phyloP scores from a whole-genome alignment of 306 rosid species.

The Cercis canadensis region DNA sequence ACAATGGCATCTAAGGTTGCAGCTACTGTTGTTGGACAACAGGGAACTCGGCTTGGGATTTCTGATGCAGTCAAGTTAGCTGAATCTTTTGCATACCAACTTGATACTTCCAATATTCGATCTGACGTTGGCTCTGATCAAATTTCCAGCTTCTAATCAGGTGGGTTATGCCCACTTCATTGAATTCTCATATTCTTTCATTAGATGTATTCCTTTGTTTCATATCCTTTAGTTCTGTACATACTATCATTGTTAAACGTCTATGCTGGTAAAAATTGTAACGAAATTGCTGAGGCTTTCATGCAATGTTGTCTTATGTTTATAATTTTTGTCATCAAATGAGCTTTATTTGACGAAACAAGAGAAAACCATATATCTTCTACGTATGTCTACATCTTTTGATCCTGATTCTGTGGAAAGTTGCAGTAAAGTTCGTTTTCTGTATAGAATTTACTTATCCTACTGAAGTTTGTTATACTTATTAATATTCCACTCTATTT shows the following conservation, averaged over 20 bases:
- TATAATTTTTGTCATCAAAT: too few relatives aligned
- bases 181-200: constrained; percentile 41
- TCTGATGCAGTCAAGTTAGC: constrained; percentile 81
- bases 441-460: too few relatives aligned
- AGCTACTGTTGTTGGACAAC: constrained; percentile 92
- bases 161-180: constrained; percentile 7
- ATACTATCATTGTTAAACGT: constrained; percentile 34
- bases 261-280: constrained; percentile 31
- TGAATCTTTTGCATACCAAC: constrained; percentile 56
- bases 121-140: constrained; percentile 83
- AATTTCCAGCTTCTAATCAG: constrained; percentile 63
- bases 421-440: too few relatives aligned
- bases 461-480: too few relatives aligned
- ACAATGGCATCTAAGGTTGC: constrained; percentile 82
- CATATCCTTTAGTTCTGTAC: constrained; percentile 38
- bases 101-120: constrained; percentile 41
- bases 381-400: too few relatives aligned
- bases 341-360: too few relatives aligned
- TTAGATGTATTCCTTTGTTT: constrained; percentile 39
- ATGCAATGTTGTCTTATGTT: not conserved
- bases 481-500: too few relatives aligned
- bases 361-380: too few relatives aligned
- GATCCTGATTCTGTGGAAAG: too few relatives aligned
- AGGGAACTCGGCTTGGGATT: constrained; percentile 85
- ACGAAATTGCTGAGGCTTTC: constrained; percentile 31